Percentiles rank a stretch among this genome's conserved stretches.
These are phyloP conservation scores for Gyromitra esculenta DNA, from an alignment of 2,329 filamentous ascomycete species.

Conservation along the genomic window DNA sequence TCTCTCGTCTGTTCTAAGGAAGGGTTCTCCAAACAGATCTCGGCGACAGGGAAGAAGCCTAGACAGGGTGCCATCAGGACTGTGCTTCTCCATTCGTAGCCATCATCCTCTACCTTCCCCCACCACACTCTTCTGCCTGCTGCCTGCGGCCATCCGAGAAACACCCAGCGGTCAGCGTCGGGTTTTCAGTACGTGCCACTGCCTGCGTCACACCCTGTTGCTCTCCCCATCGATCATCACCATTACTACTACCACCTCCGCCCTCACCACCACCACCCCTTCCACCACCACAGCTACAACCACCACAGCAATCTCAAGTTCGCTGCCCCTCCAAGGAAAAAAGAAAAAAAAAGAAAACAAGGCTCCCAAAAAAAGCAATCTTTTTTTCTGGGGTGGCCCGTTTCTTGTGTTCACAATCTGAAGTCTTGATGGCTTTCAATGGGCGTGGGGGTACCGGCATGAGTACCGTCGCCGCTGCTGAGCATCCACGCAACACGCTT, in stretches of 20 bases:
- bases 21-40: conserved; percentile 43
- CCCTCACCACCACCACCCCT: conserved; percentile 22
- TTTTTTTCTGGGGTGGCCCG: conserved; percentile 45
- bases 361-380: conserved; percentile 33
- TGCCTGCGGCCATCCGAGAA: conserved; percentile 53
- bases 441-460: conserved; percentile 54
- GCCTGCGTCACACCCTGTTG: conserved; percentile 51
- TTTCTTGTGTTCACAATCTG: conserved; percentile 42
- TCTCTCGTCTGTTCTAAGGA: conserved; percentile 42
- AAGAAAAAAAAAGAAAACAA: conserved; percentile 43
- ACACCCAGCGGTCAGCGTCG: conserved; percentile 51
- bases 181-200: conserved; percentile 54
- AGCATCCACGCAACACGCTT: conserved; percentile 47
- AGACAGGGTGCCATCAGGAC: conserved; percentile 44
- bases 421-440: conserved; percentile 54
- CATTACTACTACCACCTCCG: conserved; percentile 33
- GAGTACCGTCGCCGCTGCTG: conserved; percentile 49
- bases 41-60: conserved; percentile 46
- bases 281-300: too few relatives aligned
- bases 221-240: conserved; percentile 38
- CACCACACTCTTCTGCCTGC: conserved; percentile 41
- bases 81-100: conserved; percentile 48
- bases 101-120: conserved; percentile 34
- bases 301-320: not conserved
- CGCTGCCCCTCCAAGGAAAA: conserved; percentile 49